Base-by-base conservation (phyloP, 495 filamentous ascomycete species). In the Trichoderma orchidacearum region DNA sequence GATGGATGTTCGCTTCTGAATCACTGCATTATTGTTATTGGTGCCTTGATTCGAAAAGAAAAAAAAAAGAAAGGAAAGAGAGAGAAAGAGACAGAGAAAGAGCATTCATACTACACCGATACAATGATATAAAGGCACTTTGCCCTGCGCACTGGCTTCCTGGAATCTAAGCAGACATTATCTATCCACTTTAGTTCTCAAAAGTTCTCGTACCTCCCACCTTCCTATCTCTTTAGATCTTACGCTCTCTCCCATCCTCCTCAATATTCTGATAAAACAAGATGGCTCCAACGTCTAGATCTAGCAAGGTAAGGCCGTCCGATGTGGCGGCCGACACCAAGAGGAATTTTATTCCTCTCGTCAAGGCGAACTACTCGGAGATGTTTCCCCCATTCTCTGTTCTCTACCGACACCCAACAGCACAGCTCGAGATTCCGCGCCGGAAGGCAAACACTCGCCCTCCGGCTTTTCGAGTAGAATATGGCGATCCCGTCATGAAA, bases 241-340 rank as follows among this genome's bases (percentile, higher is more conserved):
- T 18, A 8, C 6, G 7, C 41, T 18, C 7, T 11, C 41, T n/a
- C n/a, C n/a, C 11, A 9, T n/a, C n/a, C 30, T 52, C 28, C 12
- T 28, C 12, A n/a, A n/a, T 5, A 5, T 13, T 21, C n/a, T 18
- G 13, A 1, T 17, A 21, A 23, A n/a, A n/a, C 2, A 61, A 58
- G 30, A 85, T 86, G 82, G 81, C 83, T 62, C 61, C 72, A 34
- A 64, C 57, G 48, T 64, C 64, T 55, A 63, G 64, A 36, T 73
- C 67, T 34, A 68, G 76, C 35, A 82, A 80, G 65, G 77, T 78
- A 32, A 85, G 84, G 70, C 81, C 84, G 17, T 82, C 82, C 21
- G 84, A 87, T 52, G 81, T 87, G 31, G 84, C 84, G 34, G 76
- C 81, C 2, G 83, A 87, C 65, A 80, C 84, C 27, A 86, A 86